These are phyloP conservation scores for Pestalotiopsis sp. DNA, from an alignment of 2,329 filamentous ascomycete genomes.

Conservation along the genomic window DNA sequence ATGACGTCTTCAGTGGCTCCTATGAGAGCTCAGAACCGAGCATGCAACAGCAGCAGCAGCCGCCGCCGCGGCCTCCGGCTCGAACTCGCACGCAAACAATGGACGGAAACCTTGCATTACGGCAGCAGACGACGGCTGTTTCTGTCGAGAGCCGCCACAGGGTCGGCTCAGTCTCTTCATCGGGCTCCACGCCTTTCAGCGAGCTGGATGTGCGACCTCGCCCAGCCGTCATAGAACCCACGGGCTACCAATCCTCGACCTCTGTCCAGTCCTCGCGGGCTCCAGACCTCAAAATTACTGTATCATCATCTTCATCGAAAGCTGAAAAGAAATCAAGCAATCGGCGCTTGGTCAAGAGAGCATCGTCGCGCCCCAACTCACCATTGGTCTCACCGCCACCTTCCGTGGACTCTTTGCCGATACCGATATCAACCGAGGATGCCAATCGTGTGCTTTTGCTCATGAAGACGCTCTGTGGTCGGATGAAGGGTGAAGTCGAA, in stretches of 20 bases:
- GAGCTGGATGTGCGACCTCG: slow-evolving; percentile 45
- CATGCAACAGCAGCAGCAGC: slow-evolving; percentile 32
- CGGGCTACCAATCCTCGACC: slow-evolving; percentile 43
- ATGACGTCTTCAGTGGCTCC: slow-evolving; percentile 55
- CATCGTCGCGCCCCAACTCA: slow-evolving; percentile 59
- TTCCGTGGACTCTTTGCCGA: slow-evolving; percentile 61
- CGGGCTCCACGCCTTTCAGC: slow-evolving; percentile 55
- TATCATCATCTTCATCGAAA: slow-evolving; percentile 32
- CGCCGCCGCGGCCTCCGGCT: slow-evolving; percentile 37
- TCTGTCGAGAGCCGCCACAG: slow-evolving; percentile 59
- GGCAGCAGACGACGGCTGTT: slow-evolving; percentile 42
- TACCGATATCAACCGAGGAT: slow-evolving; percentile 66
- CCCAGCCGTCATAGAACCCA: slow-evolving; percentile 43
- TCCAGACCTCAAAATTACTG: slow-evolving; percentile 37
- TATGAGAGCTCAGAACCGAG: slow-evolving; percentile 50
- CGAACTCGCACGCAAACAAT: slow-evolving; percentile 62
- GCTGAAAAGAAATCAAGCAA: slow-evolving; percentile 49
- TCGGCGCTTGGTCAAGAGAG: slow-evolving; percentile 58
- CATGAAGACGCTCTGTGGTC: slow-evolving; percentile 77
- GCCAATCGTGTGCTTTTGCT: slow-evolving; percentile 72
- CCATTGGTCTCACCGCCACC: slow-evolving; percentile 56
- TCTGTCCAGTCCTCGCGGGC: slow-evolving; percentile 34
- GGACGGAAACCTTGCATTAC: slow-evolving; percentile 51
- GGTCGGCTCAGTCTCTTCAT: slow-evolving; percentile 72
- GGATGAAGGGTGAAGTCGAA: slow-evolving; percentile 78